These are phyloP conservation scores for Saturnispora diversa DNA, from an alignment of 805 yeast species.

Conservation along the genomic window DNA sequence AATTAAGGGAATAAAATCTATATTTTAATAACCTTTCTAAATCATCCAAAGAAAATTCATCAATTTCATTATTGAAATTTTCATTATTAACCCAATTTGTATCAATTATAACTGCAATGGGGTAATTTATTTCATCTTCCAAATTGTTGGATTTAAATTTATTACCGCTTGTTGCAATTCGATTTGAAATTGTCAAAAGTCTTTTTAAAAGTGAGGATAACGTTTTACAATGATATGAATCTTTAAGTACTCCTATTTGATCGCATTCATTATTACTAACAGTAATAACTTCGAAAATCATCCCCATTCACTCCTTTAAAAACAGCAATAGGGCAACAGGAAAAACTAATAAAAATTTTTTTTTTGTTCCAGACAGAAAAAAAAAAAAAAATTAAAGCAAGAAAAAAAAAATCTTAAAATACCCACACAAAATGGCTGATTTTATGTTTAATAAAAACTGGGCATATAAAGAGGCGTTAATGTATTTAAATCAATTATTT, in stretches of 20 bases:
- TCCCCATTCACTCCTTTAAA: too few species aligned
- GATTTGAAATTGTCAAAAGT: background rate
- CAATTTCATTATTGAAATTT: background rate
- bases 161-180: background rate
- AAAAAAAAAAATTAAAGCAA: too few species aligned
- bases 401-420: too few species aligned
- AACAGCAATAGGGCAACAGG: too few species aligned
- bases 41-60: constrained; percentile 4
- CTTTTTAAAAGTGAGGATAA: background rate
- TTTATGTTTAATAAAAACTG: too few species aligned
- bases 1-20: constrained; percentile 27
- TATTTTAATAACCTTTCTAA: constrained; percentile 14
- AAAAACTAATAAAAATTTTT: too few species aligned
- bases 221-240: background rate
- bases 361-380: too few species aligned
- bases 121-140: constrained; percentile 10
- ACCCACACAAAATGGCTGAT: too few species aligned
- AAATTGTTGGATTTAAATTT: background rate
- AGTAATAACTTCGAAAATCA: background rate
- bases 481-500: too few species aligned
- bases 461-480: too few species aligned
- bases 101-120: constrained; percentile 8
- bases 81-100: background rate
- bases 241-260: background rate
- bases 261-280: background rate